These are phyloP conservation scores for Pseudozyma pruni DNA, from an alignment of 1,284 basidiomycete genomes.

Conservation along the genomic window DNA sequence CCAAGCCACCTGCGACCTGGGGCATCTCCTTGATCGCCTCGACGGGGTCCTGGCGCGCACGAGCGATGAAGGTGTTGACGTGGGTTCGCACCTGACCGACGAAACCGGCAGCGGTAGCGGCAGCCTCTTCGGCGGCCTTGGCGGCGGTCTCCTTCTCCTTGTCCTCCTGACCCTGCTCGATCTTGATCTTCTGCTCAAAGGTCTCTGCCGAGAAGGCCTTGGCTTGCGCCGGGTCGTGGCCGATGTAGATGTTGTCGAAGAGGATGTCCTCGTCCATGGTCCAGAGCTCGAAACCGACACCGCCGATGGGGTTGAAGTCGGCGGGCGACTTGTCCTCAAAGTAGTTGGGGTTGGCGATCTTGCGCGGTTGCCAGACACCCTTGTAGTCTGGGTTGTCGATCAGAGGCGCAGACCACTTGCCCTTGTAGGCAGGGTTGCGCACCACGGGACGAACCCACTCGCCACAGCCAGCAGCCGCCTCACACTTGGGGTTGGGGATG, in stretches of 20 bases:
- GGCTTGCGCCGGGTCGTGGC: conserved; percentile 61
- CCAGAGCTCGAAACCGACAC: conserved; percentile 67
- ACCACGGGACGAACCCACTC: conserved; percentile 89
- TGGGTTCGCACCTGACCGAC: conserved; percentile 43
- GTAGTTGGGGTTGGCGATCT: conserved; percentile 80
- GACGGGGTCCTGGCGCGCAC: conserved; percentile 52
- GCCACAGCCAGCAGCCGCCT: conserved; percentile 90
- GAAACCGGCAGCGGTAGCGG: conserved; percentile 22
- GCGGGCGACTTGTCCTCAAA: conserved; percentile 89
- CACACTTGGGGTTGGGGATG: conserved; percentile 80
- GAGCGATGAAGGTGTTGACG: conserved; percentile 46
- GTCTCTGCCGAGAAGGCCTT: conserved; percentile 60
- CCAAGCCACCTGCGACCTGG: conserved; percentile 57
- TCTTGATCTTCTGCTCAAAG: conserved; percentile 60
- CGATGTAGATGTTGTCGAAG: conserved; percentile 67
- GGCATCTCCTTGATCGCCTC: conserved; percentile 61
- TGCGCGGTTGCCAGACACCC: conserved; percentile 61
- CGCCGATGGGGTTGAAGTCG: conserved; percentile 73
- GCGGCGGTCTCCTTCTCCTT: conserved; percentile 30
- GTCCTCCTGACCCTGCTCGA: conserved; percentile 62
- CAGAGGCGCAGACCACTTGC: conserved; percentile 89
- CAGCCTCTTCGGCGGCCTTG: conserved; percentile 34
- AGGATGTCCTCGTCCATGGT: conserved; percentile 67
- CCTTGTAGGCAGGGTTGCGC: conserved; percentile 97
- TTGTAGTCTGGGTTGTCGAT: conserved; percentile 73